Base-by-base conservation (phyloP, 176 grass and related monocot genomes). In the sorghum (Sorghum bicolor) region DNA sequence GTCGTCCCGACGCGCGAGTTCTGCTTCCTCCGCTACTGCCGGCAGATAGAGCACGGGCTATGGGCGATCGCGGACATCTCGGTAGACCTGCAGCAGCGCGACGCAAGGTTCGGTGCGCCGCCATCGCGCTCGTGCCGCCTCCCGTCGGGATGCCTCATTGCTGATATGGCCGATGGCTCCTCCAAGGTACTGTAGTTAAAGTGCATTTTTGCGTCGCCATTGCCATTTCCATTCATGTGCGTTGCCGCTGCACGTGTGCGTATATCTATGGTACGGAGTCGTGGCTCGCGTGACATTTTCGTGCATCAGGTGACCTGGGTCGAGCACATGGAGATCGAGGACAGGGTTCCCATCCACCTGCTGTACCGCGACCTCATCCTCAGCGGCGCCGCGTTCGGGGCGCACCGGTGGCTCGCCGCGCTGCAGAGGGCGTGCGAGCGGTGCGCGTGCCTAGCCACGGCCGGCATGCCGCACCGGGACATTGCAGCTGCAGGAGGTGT, bases 11-110 rank as follows among this genome's bases (percentile, higher is more conserved):
- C 94, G 4, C 90, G 94, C 2, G 94, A 94, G 67, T 89, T 97
- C 74, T 92, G 80, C 73, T 97, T 97, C 90, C 89, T 97, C 58
- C 94, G 94, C 57, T 92, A 94, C 78, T 97, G 94, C 82, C 89
- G 70, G 78, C 92, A 92, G 80, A 92, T 97, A 34, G 90, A 97
- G 70, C 94, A 94, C 68, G 92, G 86, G 6, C 55, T 94, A 72
- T 97, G 94, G 94, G 94, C 86, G 19, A 82, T 97, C 72, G 94
- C 94, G 1, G 94, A 97, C 64, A 64, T 97, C 38, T 97, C 94
- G 3, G 90, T 97, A n/a, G 94, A 94, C 81, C 62, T 83, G 52
- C 84, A 84, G 8, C 80, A 81, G 10, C 80, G 79, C 47, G 87
- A 92, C 60, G 60, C 67, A 1, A 87, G 89, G 14, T 92, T 80